Base-by-base conservation (phyloP, 129 eudicot genomes). In the Mikania micrantha region DNA sequence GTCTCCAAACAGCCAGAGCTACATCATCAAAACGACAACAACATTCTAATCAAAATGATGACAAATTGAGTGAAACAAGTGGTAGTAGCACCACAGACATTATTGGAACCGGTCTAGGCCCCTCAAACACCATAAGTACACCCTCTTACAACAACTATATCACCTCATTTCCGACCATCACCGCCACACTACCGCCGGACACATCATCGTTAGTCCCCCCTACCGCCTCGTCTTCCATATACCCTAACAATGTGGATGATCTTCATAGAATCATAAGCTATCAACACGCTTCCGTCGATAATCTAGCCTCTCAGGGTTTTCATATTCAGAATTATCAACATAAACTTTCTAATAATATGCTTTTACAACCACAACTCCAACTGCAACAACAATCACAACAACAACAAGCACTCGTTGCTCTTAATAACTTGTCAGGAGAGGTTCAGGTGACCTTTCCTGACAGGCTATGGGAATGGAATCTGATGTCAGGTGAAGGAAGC, bases 401-500 rank as follows among this genome's bases (percentile, higher is more conserved):
- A 3, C 80, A 66, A 9, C 80, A 66, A 66, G 71, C 70, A 10
- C 41, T 76, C 25, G 53, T 61, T 24, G 66, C 79, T 22, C 73
- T 79, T 24, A 68, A 69, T 52, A 72, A 71, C 62, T 49, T 77
- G 42, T 63, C 79, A 2, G 82, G 75, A n/a, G 69, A 81, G 21
- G 41, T 65, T 49, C 86, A 71, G 25, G 77, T 69, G 24, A 44
- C 57, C 3, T 80, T 65, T 29, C 64, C 86, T 1, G 95, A 87
- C 10, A 70, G 93, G 38, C 66, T 91, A 58, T 91, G 97, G 97
- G 97, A 87, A 48, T 91, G 97, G 95, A 85, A 66, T 66, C 74
- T 81, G 21, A 71, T 74, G 61, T 64, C 79, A 5, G 61, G 64
- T 8, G 87, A 85, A 63, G 84, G 79, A 42, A 69, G 62, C 79